These are phyloP conservation scores for Rasamsonia emersonii DNA, from an alignment of 2,329 filamentous ascomycete species.

Conservation along the genomic window DNA sequence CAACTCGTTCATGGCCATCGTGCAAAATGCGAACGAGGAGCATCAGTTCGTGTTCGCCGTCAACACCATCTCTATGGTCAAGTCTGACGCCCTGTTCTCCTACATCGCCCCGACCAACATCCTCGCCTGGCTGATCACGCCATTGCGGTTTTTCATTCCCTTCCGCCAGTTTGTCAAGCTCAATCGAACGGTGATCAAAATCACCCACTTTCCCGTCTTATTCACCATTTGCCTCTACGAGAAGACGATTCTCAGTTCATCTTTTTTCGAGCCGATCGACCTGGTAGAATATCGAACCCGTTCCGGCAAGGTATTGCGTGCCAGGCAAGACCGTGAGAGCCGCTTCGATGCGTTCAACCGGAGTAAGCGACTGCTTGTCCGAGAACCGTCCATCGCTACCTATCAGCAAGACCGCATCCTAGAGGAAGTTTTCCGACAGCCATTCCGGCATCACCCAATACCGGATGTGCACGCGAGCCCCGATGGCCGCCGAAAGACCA, in stretches of 20 bases:
- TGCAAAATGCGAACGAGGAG: conserved; percentile 87
- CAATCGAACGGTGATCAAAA: conserved; percentile 85
- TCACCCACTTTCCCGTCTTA: conserved; percentile 79
- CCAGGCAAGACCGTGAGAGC: conserved; percentile 49
- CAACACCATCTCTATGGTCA: conserved; percentile 96
- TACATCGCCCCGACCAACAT: conserved; percentile 90
- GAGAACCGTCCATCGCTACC: conserved; percentile 80
- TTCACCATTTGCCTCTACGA: conserved; percentile 86
- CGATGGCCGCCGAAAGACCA: conserved; percentile 64
- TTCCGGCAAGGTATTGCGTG: conserved; percentile 42
- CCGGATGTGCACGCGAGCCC: conserved; percentile 49
- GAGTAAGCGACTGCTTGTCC: conserved; percentile 50
- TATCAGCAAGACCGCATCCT: conserved; percentile 83
- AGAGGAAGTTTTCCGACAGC: conserved; percentile 78
- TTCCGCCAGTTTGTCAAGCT: conserved; percentile 73
- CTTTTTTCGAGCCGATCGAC: conserved; percentile 75
- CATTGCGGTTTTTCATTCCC: conserved; percentile 69
- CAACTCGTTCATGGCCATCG: conserved; percentile 92
- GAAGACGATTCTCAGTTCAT: conserved; percentile 63
- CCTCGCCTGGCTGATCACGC: conserved; percentile 80
- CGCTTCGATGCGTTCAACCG: conserved; percentile 64
- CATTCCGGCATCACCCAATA: conserved; percentile 54
- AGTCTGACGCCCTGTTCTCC: conserved; percentile 92
- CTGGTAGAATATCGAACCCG: conserved; percentile 64
- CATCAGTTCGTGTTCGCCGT: conserved; percentile 90